Evolutionary conservation across 352 stramenopile genomes (phyloP).

Genomic region (Aphanomyces astaci): DNA sequence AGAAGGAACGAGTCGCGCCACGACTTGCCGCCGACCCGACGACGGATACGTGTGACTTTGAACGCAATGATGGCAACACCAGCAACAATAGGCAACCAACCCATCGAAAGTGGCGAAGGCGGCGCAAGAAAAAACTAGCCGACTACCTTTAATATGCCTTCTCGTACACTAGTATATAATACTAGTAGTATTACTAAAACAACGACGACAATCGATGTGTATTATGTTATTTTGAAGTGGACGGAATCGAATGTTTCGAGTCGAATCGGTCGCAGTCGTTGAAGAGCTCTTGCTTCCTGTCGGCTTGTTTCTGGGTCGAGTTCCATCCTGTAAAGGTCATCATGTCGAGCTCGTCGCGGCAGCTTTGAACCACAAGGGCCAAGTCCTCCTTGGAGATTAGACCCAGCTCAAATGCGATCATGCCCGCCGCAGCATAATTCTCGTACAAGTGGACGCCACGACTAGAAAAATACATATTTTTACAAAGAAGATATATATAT

Average conservation of each 20-base stretch:
- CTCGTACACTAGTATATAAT: too few species aligned
- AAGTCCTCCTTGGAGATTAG: conserved; percentile 51
- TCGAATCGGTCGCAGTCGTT: neutral
- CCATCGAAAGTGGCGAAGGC: conserved; percentile 14
- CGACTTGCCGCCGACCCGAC: too few species aligned
- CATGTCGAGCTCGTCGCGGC: neutral
- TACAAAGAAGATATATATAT: too few species aligned
- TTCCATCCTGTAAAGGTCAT: conserved; percentile 2
- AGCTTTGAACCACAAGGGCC: neutral
- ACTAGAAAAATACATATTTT: conserved; percentile 27
- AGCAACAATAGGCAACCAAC: neutral
- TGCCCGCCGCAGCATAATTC: conserved; percentile 55
- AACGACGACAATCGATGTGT: too few species aligned
- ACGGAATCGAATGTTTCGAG: too few species aligned
- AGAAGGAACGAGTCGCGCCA: conserved; percentile 2
- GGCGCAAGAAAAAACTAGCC: neutral
- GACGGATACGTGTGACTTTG: too few species aligned
- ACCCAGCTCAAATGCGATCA: conserved; percentile 46
- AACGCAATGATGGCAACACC: too few species aligned
- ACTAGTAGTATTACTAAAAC: too few species aligned
- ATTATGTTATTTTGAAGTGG: too few species aligned
- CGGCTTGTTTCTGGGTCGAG: neutral
- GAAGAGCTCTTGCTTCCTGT: neutral
- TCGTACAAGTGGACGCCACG: conserved; percentile 68
- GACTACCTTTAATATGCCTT: too few species aligned